Percentiles rank a stretch among this genome's conserved stretches.
These are phyloP conservation scores for Hevea brasiliensis DNA, from an alignment of 345 rosid genomes.

Conservation along the genomic window DNA sequence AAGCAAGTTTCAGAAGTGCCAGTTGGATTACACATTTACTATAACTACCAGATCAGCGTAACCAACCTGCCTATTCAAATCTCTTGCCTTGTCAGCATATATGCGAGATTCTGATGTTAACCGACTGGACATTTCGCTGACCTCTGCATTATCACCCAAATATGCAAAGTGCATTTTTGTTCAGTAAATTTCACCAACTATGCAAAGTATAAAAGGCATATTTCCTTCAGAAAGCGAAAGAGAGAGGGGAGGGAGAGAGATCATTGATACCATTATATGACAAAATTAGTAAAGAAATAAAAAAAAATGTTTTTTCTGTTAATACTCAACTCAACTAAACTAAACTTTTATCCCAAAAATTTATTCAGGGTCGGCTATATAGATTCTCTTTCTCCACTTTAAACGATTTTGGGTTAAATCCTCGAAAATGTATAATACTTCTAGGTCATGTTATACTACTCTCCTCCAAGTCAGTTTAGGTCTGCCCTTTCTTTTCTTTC, in stretches of 20 bases:
- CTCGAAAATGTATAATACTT: too few species aligned
- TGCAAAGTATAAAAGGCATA: too few species aligned
- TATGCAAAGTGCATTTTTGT: slow-evolving; percentile 15
- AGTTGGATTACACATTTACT: neutral
- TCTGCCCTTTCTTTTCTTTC: too few species aligned
- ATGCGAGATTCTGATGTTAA: slow-evolving; percentile 91
- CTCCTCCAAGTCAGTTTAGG: too few species aligned
- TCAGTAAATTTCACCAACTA: neutral
- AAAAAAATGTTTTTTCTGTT: neutral
- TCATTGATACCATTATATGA: neutral
- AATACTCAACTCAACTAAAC: too few species aligned
- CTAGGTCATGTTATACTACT: too few species aligned
- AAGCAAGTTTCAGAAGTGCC: neutral
- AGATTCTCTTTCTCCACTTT: too few species aligned
- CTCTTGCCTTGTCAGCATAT: slow-evolving; percentile 98
- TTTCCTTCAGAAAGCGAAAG: neutral
- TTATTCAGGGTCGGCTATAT: too few species aligned
- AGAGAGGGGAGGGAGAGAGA: neutral
- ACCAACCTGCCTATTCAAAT: slow-evolving; percentile 89
- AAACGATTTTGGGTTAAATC: too few species aligned
- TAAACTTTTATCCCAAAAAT: too few species aligned
- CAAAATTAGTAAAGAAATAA: neutral
- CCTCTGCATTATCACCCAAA: slow-evolving; percentile 64
- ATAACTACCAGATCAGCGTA: slow-evolving; percentile 3
- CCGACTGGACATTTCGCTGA: slow-evolving; percentile 96